These are phyloP conservation scores for Xylariomycetidae sp. DNA, from an alignment of 2,329 filamentous ascomycete genomes.

Conservation along the genomic window DNA sequence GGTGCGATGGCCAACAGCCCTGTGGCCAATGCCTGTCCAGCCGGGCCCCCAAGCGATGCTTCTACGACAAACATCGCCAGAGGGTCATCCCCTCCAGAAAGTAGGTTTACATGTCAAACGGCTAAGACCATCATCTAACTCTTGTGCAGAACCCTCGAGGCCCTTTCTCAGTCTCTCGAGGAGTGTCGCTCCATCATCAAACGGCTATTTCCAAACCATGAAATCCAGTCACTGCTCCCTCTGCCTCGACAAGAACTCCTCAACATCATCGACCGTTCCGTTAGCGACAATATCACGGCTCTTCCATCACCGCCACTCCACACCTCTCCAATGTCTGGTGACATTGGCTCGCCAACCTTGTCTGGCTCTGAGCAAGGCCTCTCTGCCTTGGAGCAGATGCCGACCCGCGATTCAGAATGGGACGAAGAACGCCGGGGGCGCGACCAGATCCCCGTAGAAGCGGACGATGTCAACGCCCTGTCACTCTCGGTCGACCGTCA, in stretches of 20 bases:
- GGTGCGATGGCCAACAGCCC: conserved; percentile 75
- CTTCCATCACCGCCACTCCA: conserved; percentile 50
- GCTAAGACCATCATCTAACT: conserved; percentile 12
- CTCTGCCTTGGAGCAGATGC: conserved; percentile 60
- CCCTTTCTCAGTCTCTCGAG: conserved; percentile 58
- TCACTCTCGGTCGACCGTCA: conserved; percentile 56
- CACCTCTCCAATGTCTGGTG: conserved; percentile 40
- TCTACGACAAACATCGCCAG: conserved; percentile 75
- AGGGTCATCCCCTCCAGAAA: conserved; percentile 72
- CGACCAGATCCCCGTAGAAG: conserved; percentile 55
- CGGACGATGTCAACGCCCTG: conserved; percentile 66
- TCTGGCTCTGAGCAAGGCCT: conserved; percentile 44
- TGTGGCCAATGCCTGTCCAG: conserved; percentile 81
- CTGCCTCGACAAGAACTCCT: conserved; percentile 56
- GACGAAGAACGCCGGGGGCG: conserved; percentile 55
- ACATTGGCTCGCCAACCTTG: conserved; percentile 42
- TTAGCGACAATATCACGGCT: conserved; percentile 33
- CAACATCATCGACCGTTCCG: conserved; percentile 45
- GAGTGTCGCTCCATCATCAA: conserved; percentile 59
- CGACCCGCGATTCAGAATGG: conserved; percentile 57
- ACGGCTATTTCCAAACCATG: conserved; percentile 54
- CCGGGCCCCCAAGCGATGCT: conserved; percentile 70
- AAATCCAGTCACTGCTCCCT: conserved; percentile 43
- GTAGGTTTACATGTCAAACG: conserved; percentile 37
- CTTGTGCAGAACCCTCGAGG: conserved; percentile 47